phyloP scores from a whole-genome alignment of 73 alveolate species.

The Diophrys sp. region DNA sequence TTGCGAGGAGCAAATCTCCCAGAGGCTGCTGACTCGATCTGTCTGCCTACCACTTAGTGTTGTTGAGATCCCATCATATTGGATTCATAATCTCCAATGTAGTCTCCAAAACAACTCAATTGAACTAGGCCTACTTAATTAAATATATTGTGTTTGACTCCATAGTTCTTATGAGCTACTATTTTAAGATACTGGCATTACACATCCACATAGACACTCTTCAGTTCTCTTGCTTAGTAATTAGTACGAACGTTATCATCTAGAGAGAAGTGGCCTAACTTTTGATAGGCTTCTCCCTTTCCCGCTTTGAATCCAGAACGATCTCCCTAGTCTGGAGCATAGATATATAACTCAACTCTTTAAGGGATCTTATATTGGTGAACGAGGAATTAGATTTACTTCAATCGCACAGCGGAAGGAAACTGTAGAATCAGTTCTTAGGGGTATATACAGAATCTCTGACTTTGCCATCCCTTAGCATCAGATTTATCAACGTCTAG shows the following conservation, averaged over 20 bases:
- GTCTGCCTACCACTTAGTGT: constrained; percentile 22
- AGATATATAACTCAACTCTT: constrained; percentile 10
- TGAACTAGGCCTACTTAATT: constrained; percentile 77
- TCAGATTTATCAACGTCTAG: not conserved
- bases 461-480: constrained; percentile 69
- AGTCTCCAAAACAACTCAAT: constrained; percentile 73
- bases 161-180: constrained; percentile 58
- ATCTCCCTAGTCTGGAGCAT: constrained; percentile 54
- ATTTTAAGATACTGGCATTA: constrained; percentile 77
- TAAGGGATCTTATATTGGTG: constrained; percentile 80
- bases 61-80: constrained; percentile 35
- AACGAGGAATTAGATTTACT: constrained; percentile 60
- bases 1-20: constrained; percentile 25
- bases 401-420: constrained; percentile 62
- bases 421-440: constrained; percentile 77
- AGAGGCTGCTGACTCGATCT: constrained; percentile 9
- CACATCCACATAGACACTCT: constrained; percentile 71
- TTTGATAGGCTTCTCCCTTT: constrained; percentile 43
- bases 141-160: constrained; percentile 68
- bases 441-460: constrained; percentile 75
- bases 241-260: constrained; percentile 70
- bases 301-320: constrained; percentile 50
- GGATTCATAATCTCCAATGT: constrained; percentile 64
- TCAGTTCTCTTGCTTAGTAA: constrained; percentile 82
- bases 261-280: constrained; percentile 82